These are phyloP conservation scores for Zangia roseola DNA, from an alignment of 768 basidiomycete genomes.

Conservation along the genomic window DNA sequence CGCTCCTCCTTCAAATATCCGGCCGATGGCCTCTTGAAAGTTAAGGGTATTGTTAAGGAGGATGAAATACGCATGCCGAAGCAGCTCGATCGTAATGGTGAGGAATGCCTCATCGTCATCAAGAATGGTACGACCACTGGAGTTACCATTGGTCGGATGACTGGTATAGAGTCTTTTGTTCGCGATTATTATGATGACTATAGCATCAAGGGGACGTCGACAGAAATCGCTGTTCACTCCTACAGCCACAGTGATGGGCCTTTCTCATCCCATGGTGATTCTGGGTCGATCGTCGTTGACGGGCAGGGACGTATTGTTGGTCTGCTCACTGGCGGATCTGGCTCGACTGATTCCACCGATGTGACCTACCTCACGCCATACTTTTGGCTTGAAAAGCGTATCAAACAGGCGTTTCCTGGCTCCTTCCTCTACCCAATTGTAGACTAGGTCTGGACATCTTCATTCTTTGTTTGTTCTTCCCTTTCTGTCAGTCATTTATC, in stretches of 20 bases:
- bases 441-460: too few species aligned
- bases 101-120: slow-evolving; percentile 14
- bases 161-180: slow-evolving; percentile 13
- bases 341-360: neutral
- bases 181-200: slow-evolving; percentile 4
- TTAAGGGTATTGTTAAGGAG: neutral
- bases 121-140: slow-evolving; percentile 15
- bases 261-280: neutral
- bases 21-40: neutral
- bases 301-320: neutral
- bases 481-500: too few species aligned
- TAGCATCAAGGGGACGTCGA: too few species aligned
- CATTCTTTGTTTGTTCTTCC: too few species aligned
- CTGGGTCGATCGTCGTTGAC: neutral
- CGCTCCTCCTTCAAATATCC: neutral
- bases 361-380: neutral
- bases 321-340: neutral
- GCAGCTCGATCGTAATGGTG: neutral
- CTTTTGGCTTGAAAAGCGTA: neutral
- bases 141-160: slow-evolving; percentile 10
- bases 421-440: neutral
- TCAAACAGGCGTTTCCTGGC: neutral
- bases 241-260: neutral
- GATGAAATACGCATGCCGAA: neutral
- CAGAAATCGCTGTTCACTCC: neutral